Base-by-base conservation (phyloP, 2,329 filamentous ascomycete genomes). In the Periconia digitata region DNA sequence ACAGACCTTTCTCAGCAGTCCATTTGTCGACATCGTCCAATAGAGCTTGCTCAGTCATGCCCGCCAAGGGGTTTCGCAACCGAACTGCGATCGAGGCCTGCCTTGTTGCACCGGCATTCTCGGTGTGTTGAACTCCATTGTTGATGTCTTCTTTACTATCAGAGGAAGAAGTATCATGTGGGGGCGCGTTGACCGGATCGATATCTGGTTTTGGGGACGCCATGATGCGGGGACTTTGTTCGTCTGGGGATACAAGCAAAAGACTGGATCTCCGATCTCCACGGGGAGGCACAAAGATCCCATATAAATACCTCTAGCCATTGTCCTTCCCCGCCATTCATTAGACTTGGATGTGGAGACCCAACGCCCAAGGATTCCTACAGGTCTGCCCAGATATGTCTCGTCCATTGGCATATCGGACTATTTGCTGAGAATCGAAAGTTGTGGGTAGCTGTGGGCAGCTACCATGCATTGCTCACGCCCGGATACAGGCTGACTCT, bases 11-110 rank as follows among this genome's bases (percentile, higher is more conserved):
- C n/a, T 77, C 66, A 3, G 62, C 53, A 37, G 79, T 81, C 61
- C 85, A 86, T 0, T 70, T 62, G 37, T 80, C 74, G 2, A 85
- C 83, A 50, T 82, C 74, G 17, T 69, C 64, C 34, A 85, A 64
- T 13, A 86, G 75, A 44, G 78, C 67, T 1, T 79, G 72, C 22
- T 76, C 74, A 2, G 78, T 73, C 7, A 85, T 74, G 0, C 76
- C 79, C 2, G 72, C 76, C 3, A 86, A 71, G 10, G 79, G 79
- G 35, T 85, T 85, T 45, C 76, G 73, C 46, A 82, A 74, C 13
- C 59, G 59, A 2, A 58, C 58, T 3, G 64, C 63, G 5, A 58
- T 51, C n/a, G 60, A 63, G 8, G 55, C 51, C 21, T 62, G 50
- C 16, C 62, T 56, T 3, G 38, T 40, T 6, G 35, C 39, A 24